Evolutionary conservation across 23 red algal genomes (phyloP).

Genomic region (Cyanidiococcus yangmingshanensis): DNA sequence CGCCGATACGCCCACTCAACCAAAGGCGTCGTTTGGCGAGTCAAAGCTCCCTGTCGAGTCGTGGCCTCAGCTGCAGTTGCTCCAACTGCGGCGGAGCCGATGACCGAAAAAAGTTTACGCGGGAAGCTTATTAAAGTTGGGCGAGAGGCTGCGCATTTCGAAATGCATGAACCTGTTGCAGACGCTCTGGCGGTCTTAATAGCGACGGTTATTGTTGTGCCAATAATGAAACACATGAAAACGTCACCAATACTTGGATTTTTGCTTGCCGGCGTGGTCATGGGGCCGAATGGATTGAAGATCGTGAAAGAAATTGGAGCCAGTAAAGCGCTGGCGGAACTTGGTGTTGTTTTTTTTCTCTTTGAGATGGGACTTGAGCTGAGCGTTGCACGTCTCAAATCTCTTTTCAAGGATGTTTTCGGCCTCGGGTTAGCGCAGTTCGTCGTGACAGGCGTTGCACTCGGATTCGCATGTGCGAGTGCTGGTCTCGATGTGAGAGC

Average conservation of each 20-base stretch:
- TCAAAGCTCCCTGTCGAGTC: no score
- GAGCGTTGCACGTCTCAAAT: constrained; percentile 58
- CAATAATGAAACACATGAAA: constrained; percentile 53
- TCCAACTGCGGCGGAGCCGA: neutral
- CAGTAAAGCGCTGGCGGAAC: constrained; percentile 73
- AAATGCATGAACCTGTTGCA: constrained; percentile 35
- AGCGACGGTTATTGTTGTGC: constrained; percentile 82
- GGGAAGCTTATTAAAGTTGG: constrained; percentile 18
- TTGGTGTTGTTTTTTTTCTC: constrained; percentile 95
- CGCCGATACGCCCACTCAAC: no score
- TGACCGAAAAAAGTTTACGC: neutral
- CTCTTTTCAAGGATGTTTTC: constrained; percentile 79
- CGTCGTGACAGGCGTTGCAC: constrained; percentile 57
- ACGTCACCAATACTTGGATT: constrained; percentile 96
- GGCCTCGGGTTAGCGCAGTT: constrained; percentile 86
- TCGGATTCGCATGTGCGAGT: constrained; percentile 33
- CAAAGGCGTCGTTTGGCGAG: no score
- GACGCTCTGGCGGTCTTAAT: constrained; percentile 71
- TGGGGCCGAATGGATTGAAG: constrained; percentile 80
- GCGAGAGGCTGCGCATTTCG: neutral
- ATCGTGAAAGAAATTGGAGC: constrained; percentile 72
- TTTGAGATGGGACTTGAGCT: constrained; percentile 99
- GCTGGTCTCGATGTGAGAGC: constrained; percentile 41
- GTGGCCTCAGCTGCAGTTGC: neutral
- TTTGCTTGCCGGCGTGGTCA: constrained; percentile 68